Evolutionary conservation across 768 basidiomycete genomes (phyloP), one percentile per base, ranked within the genome.

Genomic region (Phlebiopsis gigantea): DNA sequence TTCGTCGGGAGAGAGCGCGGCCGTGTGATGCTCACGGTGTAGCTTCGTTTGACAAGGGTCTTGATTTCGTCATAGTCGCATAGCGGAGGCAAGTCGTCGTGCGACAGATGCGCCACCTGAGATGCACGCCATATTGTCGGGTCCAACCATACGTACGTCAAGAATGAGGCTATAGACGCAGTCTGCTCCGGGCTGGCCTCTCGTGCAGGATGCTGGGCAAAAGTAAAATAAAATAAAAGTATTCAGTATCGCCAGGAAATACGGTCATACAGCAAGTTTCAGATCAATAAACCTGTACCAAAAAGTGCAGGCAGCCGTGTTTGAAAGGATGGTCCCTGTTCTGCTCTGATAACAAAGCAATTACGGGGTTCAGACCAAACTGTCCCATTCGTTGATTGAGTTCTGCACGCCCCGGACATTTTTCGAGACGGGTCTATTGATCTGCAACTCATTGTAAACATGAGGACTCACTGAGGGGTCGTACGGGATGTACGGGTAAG

Each of bases 111-210:
- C 2, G 71, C 53, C 4, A 75, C 64, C n/a, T 69, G 65, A 54
- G 73, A 71, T 0, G 75, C 79, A 12, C 66, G 61, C 48, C 72
- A 70, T 25, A 85, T 68, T 19, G 77, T 66, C 5, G 73, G 72
- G 60, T 86, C 80, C 52, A 87, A 69, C 69, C 76, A 87, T 29
- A 70, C 68, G 63, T 75, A 86, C 2, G 73, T 63, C 14, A 77
- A 24, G 47, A 72, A 69, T 2, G 67, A 67, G 25, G 62, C 57
- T 44, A 57, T 45, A 0, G 64, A 63, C 5, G 68, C 63, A 0
- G 61, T 65, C 52, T 70, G 65, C 42, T 70, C 66, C 2, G 64
- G 62, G 52, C 62, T 66, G 0, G 58, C 45, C 6, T n/a, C 60
- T 19, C 31, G 8, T 25, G 50, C 46, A 0, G 61, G 63, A 21